Conservation (phyloP, 495 filamentous ascomycete genomes). For the Talaromyces adpressus region DNA sequence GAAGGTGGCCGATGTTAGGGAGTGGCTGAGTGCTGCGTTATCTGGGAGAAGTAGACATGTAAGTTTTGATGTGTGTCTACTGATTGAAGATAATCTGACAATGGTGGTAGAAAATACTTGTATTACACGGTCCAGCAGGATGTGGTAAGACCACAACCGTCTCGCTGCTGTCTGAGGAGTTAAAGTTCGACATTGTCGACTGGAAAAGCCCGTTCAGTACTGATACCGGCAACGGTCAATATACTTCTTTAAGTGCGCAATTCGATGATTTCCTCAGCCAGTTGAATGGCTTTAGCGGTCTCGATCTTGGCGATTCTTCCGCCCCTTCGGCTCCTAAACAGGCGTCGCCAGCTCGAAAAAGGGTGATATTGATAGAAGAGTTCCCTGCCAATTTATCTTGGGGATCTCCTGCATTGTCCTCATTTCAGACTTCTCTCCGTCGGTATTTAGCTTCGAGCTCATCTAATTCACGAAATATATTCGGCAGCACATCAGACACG, state of each 20-base stretch:
- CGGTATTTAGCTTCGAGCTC: slow-evolving; percentile 63
- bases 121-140: slow-evolving; percentile 88
- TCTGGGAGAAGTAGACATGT: slow-evolving; percentile 44
- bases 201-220: slow-evolving; percentile 77
- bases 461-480: slow-evolving; percentile 43
- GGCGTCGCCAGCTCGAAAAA: slow-evolving; percentile 13
- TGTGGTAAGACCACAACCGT: slow-evolving; percentile 89
- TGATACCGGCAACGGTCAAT: slow-evolving; percentile 48
- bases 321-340: neutral
- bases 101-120: slow-evolving; percentile 54
- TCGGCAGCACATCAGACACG: slow-evolving; percentile 10
- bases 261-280: slow-evolving; percentile 88
- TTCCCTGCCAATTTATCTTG: slow-evolving; percentile 78
- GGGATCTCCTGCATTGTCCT: slow-evolving; percentile 56
- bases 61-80: slow-evolving; percentile 8
- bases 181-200: slow-evolving; percentile 72
- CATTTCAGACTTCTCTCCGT: slow-evolving; percentile 70
- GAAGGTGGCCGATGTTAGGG: slow-evolving; percentile 80
- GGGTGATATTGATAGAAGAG: slow-evolving; percentile 84
- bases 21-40: slow-evolving; percentile 73
- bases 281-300: slow-evolving; percentile 67
- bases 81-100: neutral
- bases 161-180: slow-evolving; percentile 59
- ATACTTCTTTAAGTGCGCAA: slow-evolving; percentile 58
- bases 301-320: slow-evolving; percentile 44